Evolutionary conservation across 441 rosid genomes (phyloP).

Genomic region (Metrosideros polymorpha): DNA sequence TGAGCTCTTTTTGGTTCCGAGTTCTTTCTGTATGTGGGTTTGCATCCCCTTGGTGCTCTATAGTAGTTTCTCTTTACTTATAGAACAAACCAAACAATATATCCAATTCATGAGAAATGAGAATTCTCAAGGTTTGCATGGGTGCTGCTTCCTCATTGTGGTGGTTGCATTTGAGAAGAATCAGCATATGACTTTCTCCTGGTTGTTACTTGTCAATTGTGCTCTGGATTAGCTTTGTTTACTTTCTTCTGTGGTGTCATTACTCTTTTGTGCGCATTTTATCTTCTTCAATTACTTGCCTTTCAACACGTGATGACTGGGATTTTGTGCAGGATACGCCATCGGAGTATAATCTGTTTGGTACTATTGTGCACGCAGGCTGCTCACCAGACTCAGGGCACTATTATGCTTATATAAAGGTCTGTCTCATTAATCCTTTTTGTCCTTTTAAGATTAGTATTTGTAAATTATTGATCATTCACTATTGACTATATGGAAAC

Average conservation of each 20-base stretch:
- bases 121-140: background rate
- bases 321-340: constrained; percentile 52
- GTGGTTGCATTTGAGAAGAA: background rate
- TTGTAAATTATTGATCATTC: background rate
- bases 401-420: constrained; percentile 96
- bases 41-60: background rate
- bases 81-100: background rate
- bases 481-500: constrained; percentile 9
- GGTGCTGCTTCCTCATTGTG: background rate
- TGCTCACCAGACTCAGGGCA: constrained; percentile 90
- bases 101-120: background rate
- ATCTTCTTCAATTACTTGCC: background rate
- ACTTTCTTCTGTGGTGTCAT: background rate
- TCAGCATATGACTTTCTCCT: background rate
- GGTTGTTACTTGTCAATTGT: background rate
- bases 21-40: background rate
- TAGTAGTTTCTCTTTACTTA: background rate
- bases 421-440: constrained; percentile 2
- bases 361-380: constrained; percentile 92
- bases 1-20: background rate
- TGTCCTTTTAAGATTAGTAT: background rate
- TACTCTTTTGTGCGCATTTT: background rate
- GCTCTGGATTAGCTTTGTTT: background rate
- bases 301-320: background rate
- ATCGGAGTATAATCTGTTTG: constrained; percentile 88